These are phyloP conservation scores for Vicia sativa DNA, from an alignment of 306 rosid genomes.

Conservation along the genomic window DNA sequence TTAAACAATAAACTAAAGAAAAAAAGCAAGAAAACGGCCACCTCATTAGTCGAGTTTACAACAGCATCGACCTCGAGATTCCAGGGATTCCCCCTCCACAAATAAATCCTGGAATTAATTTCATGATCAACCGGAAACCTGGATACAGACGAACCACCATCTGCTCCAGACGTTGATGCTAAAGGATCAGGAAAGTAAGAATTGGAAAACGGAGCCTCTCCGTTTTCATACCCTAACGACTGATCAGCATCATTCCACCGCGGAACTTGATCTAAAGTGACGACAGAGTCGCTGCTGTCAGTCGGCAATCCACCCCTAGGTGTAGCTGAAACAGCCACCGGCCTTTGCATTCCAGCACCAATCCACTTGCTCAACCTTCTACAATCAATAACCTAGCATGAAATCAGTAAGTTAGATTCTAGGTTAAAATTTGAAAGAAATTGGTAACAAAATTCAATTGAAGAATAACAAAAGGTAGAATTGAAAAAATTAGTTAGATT, in stretches of 20 bases:
- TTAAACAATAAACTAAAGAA: conserved; percentile 13
- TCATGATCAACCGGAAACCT: conserved; percentile 90
- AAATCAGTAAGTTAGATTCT: conserved; percentile 1
- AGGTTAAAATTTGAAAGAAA: conserved; percentile 8
- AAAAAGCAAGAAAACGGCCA: conserved; percentile 28
- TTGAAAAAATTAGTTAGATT: not conserved
- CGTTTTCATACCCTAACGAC: conserved; percentile 58
- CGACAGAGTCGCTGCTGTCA: conserved; percentile 71
- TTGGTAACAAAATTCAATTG: conserved; percentile 1
- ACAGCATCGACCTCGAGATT: conserved; percentile 98
- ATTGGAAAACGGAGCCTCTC: conserved; percentile 67
- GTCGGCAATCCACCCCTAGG: conserved; percentile 66
- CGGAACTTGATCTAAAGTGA: conserved; percentile 88
- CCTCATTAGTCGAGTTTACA: conserved; percentile 97
- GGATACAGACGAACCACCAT: conserved; percentile 55
- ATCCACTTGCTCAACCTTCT: conserved; percentile 28
- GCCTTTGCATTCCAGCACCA: conserved; percentile 64
- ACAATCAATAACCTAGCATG: conserved; percentile 36
- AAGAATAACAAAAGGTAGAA: conserved; percentile 3
- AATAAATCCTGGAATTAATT: conserved; percentile 80
- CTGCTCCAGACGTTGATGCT: conserved; percentile 53
- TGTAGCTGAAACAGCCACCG: conserved; percentile 64
- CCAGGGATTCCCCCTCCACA: conserved; percentile 99
- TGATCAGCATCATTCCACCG: conserved; percentile 92
- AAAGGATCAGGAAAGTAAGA: conserved; percentile 82